phyloP scores from a whole-genome alignment of 2,329 filamentous ascomycete genomes.

The Davidsoniella australis region DNA sequence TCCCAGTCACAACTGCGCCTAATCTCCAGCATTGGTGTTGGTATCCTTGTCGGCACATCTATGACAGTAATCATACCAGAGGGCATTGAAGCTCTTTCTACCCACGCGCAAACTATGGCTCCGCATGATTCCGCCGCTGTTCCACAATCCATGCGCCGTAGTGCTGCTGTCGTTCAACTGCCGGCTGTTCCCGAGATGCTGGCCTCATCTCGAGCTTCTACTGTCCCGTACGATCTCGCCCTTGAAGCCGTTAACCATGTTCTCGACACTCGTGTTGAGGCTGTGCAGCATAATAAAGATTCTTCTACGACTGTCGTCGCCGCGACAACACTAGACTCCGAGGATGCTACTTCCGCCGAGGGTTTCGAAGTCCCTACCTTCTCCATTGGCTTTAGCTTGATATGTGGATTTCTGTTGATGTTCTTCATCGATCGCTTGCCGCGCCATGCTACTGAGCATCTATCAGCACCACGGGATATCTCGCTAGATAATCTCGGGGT shows the following conservation, averaged over 20 bases:
- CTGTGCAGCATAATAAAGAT: background rate
- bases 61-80: slow-evolving; percentile 96
- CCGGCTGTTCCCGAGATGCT: background rate
- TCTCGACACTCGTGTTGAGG: slow-evolving; percentile 12
- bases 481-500: slow-evolving; percentile 64
- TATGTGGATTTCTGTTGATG: slow-evolving; percentile 88
- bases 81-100: slow-evolving; percentile 66
- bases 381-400: slow-evolving; percentile 74
- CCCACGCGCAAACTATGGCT: slow-evolving; percentile 22
- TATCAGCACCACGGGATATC: slow-evolving; percentile 61
- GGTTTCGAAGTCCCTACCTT: slow-evolving; percentile 39
- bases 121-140: background rate
- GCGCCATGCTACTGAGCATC: slow-evolving; percentile 47
- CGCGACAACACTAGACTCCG: slow-evolving; percentile 4
- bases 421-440: slow-evolving; percentile 84
- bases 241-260: slow-evolving; percentile 11
- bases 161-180: background rate
- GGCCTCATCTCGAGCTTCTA: background rate
- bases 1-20: slow-evolving; percentile 74
- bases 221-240: slow-evolving; percentile 10
- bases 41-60: slow-evolving; percentile 84
- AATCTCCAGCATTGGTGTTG: slow-evolving; percentile 83
- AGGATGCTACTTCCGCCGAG: slow-evolving; percentile 20
- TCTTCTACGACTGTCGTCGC: slow-evolving; percentile 12
- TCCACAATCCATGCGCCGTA: background rate